Base-by-base conservation (phyloP, 768 basidiomycete genomes). In the Lactarius evosmus region DNA sequence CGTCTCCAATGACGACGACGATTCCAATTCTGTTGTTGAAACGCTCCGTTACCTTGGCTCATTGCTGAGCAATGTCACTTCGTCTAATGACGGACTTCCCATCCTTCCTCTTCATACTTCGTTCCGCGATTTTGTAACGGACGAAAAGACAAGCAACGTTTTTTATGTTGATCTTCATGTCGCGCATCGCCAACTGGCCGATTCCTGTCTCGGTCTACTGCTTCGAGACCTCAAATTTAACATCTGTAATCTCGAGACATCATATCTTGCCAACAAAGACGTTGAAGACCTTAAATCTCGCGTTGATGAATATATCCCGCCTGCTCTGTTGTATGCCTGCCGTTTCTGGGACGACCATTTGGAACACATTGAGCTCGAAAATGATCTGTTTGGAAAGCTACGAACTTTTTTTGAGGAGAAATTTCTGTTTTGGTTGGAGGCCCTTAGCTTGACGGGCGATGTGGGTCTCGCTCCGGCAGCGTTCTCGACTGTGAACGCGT, bases 381-480 rank as follows among this genome's bases (percentile, higher is more conserved):
- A 1, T 16, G 44, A 58, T 29, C 56, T 58, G 4, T 41, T 41
- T n/a, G 17, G 2, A 7, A 41, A 33, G 30, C 29, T 58, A 12
- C 22, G 11, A 12, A 16, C 25, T 12, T 40, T 58, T 11, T 58
- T 58, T 7, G 38, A 46, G 56, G 25, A 6, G 7, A 58, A 58
- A 27, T 58, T 58, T 41, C 29, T 41, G 1, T 58, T 58, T 40
- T 58, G 56, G 56, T 14, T 58, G 3, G 56, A 58, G 9, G 56
- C 30, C 11, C 56, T 58, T 29, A 58, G 56, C 12, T 17, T 46
- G 22, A 33, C 17, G 34, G n/a, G 56, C 32, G 8, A 27, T n/a
- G 27, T 46, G 9, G 16, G 40, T 14, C 40, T 41, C 4, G 56
- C 56, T 4, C 14, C 40, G 12, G 19, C 34, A 29, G 40, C 44